Evolutionary conservation across 768 basidiomycete species (phyloP).

Genomic region (Coprinopsis sp.): DNA sequence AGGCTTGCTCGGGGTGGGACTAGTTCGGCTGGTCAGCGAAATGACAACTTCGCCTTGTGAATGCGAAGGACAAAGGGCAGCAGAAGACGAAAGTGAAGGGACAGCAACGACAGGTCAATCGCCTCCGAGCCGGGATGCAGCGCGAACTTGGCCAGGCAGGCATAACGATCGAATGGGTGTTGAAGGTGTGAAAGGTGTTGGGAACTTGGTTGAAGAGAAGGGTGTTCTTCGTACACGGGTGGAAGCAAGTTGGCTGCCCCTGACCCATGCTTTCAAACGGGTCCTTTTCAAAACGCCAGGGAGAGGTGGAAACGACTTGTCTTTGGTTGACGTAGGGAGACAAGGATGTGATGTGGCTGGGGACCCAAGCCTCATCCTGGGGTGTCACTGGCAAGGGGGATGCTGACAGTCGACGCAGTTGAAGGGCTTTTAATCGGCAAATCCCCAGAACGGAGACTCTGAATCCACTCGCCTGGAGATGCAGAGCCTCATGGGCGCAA

Average conservation of each 20-base stretch:
- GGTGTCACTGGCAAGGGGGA: slow-evolving; percentile 32
- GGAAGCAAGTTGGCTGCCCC: slow-evolving; percentile 16
- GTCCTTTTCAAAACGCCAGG: slow-evolving; percentile 19
- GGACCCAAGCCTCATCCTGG: slow-evolving; percentile 17
- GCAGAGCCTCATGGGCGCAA: slow-evolving; percentile 11
- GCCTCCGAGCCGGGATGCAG: slow-evolving; percentile 12
- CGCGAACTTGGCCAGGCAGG: slow-evolving; percentile 22
- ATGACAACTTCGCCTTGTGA: too few relatives aligned
- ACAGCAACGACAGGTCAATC: slow-evolving; percentile 34
- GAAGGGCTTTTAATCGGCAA: slow-evolving; percentile 24
- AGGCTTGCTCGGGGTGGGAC: slow-evolving; percentile 30
- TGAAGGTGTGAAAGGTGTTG: slow-evolving; percentile 12
- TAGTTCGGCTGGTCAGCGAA: too few relatives aligned
- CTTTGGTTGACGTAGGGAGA: slow-evolving; percentile 21
- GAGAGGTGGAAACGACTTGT: slow-evolving; percentile 35
- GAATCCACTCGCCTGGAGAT: slow-evolving; percentile 1
- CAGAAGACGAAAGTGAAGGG: slow-evolving; percentile 16
- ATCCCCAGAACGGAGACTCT: slow-evolving; percentile 14
- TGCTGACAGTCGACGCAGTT: slow-evolving; percentile 31
- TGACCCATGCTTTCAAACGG: slow-evolving; percentile 7
- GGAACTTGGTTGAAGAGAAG: too few relatives aligned
- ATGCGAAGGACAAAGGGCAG: slow-evolving; percentile 11
- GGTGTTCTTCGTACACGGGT: slow-evolving; percentile 24
- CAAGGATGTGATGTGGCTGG: slow-evolving; percentile 9
- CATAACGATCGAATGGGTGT: slow-evolving; percentile 27